These are phyloP conservation scores for Thalassiosira sp. DNA, from an alignment of 352 stramenopile genomes.

Conservation along the genomic window DNA sequence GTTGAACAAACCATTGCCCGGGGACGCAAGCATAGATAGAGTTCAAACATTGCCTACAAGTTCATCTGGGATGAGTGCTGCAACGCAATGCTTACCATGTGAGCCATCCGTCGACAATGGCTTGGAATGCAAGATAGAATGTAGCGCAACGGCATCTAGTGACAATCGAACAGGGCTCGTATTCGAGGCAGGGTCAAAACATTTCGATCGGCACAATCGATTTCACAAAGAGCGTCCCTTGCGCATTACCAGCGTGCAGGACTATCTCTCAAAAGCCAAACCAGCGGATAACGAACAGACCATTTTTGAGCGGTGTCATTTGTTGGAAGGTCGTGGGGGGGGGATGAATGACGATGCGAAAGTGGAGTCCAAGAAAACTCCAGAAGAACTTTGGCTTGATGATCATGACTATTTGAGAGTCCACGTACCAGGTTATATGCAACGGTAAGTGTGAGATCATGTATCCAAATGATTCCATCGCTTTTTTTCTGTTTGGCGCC, in stretches of 20 bases:
- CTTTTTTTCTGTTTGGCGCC: background rate
- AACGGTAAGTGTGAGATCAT: conserved; percentile 26
- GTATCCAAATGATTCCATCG: background rate
- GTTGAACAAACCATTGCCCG: background rate
- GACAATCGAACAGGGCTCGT: conserved; percentile 46
- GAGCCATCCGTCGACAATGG: background rate
- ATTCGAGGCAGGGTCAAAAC: conserved; percentile 44
- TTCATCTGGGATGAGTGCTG: background rate
- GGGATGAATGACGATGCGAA: background rate
- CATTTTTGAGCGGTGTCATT: conserved; percentile 29
- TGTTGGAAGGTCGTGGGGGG: conserved; percentile 23
- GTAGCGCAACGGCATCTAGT: background rate
- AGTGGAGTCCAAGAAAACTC: background rate
- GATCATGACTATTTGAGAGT: conserved; percentile 57
- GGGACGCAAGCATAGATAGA: background rate
- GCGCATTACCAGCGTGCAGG: conserved; percentile 34
- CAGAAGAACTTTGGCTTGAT: conserved; percentile 34
- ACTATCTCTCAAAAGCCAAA: conserved; percentile 44
- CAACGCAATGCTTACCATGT: background rate
- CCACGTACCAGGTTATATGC: conserved; percentile 57
- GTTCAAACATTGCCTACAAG: background rate
- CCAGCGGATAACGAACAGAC: conserved; percentile 5
- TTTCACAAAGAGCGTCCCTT: conserved; percentile 54
- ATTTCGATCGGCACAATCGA: conserved; percentile 54
- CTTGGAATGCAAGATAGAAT: background rate